These are phyloP conservation scores for Aspergillus aculeatus DNA, from an alignment of 2,329 filamentous ascomycete species.

Conservation along the genomic window DNA sequence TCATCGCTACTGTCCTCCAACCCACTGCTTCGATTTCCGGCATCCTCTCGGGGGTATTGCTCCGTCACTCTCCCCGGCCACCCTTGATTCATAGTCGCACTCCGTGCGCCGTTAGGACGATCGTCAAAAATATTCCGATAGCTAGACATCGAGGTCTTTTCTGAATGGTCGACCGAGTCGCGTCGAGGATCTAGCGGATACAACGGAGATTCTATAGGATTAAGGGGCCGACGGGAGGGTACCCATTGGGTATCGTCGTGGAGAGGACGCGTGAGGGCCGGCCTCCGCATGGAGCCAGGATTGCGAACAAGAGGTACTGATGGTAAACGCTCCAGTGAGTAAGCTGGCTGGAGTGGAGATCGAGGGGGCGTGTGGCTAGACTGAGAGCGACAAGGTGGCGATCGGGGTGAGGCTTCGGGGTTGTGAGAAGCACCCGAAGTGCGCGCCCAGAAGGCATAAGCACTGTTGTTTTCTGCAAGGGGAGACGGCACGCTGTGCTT, in stretches of 20 bases:
- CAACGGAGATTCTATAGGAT: slow-evolving; percentile 30
- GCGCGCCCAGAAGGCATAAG: slow-evolving; percentile 49
- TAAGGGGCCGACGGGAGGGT: slow-evolving; percentile 36
- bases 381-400: slow-evolving; percentile 18
- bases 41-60: slow-evolving; percentile 20
- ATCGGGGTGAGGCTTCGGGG: slow-evolving; percentile 7
- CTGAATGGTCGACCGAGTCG: slow-evolving; percentile 22
- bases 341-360: slow-evolving; percentile 33
- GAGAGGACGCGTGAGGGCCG: slow-evolving; percentile 40
- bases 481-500: slow-evolving; percentile 32
- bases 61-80: slow-evolving; percentile 20
- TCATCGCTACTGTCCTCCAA: slow-evolving; percentile 31
- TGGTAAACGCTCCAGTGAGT: slow-evolving; percentile 32
- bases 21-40: slow-evolving; percentile 19
- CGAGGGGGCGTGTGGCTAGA: slow-evolving; percentile 31
- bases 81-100: slow-evolving; percentile 12
- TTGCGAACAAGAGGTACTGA: slow-evolving; percentile 36
- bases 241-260: slow-evolving; percentile 52
- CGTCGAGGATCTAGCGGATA: slow-evolving; percentile 36
- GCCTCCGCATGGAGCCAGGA: slow-evolving; percentile 39
- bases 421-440: slow-evolving; percentile 38
- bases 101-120: slow-evolving; percentile 16
- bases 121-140: slow-evolving; percentile 22
- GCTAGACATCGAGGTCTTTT: slow-evolving; percentile 24
- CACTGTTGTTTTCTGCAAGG: slow-evolving; percentile 37